phyloP scores from a whole-genome alignment of 1,139 yeast species.

The Magnusiomyces ingens region DNA sequence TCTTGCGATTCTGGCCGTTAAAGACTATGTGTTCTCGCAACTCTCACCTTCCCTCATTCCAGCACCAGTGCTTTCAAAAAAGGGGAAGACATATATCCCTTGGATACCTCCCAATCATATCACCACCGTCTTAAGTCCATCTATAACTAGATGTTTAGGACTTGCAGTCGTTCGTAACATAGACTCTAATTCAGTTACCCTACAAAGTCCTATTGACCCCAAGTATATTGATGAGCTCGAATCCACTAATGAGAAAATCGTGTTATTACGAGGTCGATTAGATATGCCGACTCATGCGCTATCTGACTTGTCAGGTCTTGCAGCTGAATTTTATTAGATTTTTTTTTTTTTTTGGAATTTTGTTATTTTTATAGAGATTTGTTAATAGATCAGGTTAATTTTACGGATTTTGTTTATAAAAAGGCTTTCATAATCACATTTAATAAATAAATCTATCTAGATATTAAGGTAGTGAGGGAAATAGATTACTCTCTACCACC shows the following conservation, averaged over 20 bases:
- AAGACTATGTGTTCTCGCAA: constrained; percentile 7
- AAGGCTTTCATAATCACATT: neutral
- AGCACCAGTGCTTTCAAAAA: neutral
- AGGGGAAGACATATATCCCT: constrained; percentile 1
- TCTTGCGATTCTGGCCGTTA: constrained; percentile 25
- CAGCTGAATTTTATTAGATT: neutral
- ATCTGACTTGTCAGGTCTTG: neutral
- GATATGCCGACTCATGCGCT: constrained; percentile 1
- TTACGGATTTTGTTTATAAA: neutral
- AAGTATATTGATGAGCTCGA: constrained; percentile 19
- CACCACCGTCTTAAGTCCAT: neutral
- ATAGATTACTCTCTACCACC: constrained; percentile 27
- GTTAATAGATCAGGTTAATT: neutral
- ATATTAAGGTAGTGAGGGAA: neutral
- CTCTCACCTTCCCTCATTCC: neutral
- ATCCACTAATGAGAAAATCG: constrained; percentile 23
- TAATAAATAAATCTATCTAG: neutral
- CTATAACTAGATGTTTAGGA: constrained; percentile 24
- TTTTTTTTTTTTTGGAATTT: neutral
- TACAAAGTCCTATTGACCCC: constrained; percentile 48
- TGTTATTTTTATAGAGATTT: constrained; percentile 4
- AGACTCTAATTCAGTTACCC: constrained; percentile 44
- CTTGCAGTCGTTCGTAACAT: constrained; percentile 42
- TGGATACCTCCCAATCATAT: neutral
- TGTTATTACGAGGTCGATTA: constrained; percentile 60